Base-by-base conservation (phyloP, 352 stramenopile species). In the Thraustochytrium striatum region DNA sequence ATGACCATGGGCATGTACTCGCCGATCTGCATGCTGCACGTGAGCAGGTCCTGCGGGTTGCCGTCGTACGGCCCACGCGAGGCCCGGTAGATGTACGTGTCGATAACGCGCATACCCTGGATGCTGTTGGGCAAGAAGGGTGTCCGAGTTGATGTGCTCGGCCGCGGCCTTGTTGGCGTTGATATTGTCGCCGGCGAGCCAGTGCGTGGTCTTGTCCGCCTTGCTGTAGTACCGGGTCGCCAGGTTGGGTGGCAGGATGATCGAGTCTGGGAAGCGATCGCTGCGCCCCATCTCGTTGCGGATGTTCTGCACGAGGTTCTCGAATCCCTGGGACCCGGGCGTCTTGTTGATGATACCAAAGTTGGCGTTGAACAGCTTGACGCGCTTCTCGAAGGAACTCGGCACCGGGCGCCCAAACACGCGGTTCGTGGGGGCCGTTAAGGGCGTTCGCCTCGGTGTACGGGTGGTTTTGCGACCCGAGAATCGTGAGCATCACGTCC, bases 401-500 rank as follows among this genome's bases (percentile, higher is more conserved):
- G 5, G 7, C 16, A 9, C 19, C 25, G 16, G 8, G 7, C 43
- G 3, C 33, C 21, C 3, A 25, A n/a, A n/a, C 16, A 44, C 36
- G 11, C 36, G 9, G 38, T 69, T 69, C n/a, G 38, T 69, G 43
- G 25, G 58, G 58, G 3, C 33, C 58, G 38, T 69, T 69, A 3
- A 69, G 5, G 16, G 21, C 58, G 5, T 69, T 32, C 16, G 58
- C 25, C 8, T 39, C 25, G 3, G n/a, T 7, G 16, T 25, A 19
- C 5, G 3, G 5, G 33, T 32, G 32, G 58, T 19, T 32, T 9
- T n/a, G 38, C 9, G 58, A 16, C 38, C 43, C 5, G 5, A 69
- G 58, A 8, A 69, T n/a, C 32, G 58, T 69, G n/a, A 69, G 11
- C 58, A 69, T 69, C 9, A 32, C 58, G 8, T 69, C 58, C 16